phyloP scores from a whole-genome alignment of 2,329 filamentous ascomycete genomes.

The Trichoderma gracile region DNA sequence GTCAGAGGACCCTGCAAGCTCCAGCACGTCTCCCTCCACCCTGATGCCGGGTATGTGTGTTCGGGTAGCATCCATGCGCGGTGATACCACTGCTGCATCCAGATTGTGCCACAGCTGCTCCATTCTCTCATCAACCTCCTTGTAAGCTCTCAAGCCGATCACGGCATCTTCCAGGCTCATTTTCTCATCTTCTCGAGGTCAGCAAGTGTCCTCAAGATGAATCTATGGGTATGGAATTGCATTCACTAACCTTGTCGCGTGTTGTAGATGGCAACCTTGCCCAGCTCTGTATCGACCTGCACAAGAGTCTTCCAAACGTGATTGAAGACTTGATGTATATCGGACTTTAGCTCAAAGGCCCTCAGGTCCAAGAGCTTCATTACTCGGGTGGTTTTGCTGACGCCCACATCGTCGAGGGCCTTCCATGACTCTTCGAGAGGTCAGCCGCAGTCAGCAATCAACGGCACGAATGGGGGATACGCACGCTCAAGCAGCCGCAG shows the following conservation, averaged over 20 bases:
- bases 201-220: constrained; percentile 16
- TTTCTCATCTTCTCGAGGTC: constrained; percentile 45
- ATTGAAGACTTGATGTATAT: constrained; percentile 66
- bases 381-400: constrained; percentile 62
- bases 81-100: constrained; percentile 60
- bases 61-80: constrained; percentile 53
- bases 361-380: constrained; percentile 66
- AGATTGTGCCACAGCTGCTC: constrained; percentile 63
- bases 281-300: constrained; percentile 57
- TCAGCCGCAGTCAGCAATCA: constrained; percentile 27
- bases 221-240: neutral
- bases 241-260: constrained; percentile 49
- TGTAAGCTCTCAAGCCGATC: constrained; percentile 58
- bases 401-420: constrained; percentile 59
- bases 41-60: constrained; percentile 43
- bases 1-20: constrained; percentile 46
- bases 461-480: constrained; percentile 27
- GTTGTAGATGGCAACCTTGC: constrained; percentile 58
- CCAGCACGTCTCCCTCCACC: constrained; percentile 46
- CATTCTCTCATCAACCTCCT: constrained; percentile 62
- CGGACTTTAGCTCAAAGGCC: constrained; percentile 64
- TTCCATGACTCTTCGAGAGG: constrained; percentile 52
- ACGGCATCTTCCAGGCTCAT: constrained; percentile 57
- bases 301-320: constrained; percentile 72
- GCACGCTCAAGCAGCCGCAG: constrained; percentile 58